Base-by-base conservation (phyloP, 192 early-diverging fungal species). In the Endogone sp. region DNA sequence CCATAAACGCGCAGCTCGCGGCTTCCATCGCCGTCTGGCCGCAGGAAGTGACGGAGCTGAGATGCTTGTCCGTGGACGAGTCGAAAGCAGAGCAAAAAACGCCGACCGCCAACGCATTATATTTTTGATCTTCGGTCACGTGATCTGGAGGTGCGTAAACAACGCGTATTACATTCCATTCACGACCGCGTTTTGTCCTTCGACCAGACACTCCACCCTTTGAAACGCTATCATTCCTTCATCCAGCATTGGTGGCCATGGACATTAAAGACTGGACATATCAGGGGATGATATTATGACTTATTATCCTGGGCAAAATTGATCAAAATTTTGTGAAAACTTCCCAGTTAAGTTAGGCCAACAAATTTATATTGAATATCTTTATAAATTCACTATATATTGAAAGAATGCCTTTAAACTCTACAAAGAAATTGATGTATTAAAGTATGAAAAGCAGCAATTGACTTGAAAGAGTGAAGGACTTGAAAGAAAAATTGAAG, bases 31-130 rank as follows among this genome's bases (percentile, higher is more conserved):
- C 60, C 60, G n/a, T n/a, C n/a, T 62, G 60, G 60, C 60, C 60
- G 60, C 60, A 62, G 60, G 60, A 62, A 62, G 60, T 62, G 60
- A 62, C 60, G 60, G 60, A 62, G 60, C 60, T 62, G 60, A 62
- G 60, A 62, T 30, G 22, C 22, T 30, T 30, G 37, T 49, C 37
- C 37, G 37, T 16, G 37, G 37, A 49, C 37, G 37, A 49, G 37
- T 49, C 37, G 37, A 49, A 16, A 49, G 37, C 16, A 16, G 37
- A 16, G 37, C 37, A 49, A 49, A 49, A 49, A 49, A 49, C n/a
- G n/a, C n/a, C n/a, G n/a, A n/a, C n/a, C n/a, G n/a, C n/a, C n/a
- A n/a, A 13, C 37, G 37, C 37, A 8, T 13, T 44, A 4, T 11
- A 49, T 49, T 49, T 49, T 49, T 1, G 37, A 49, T 49, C 16